phyloP scores from a whole-genome alignment of 805 yeast genomes.

The Ogataea siamensis region DNA sequence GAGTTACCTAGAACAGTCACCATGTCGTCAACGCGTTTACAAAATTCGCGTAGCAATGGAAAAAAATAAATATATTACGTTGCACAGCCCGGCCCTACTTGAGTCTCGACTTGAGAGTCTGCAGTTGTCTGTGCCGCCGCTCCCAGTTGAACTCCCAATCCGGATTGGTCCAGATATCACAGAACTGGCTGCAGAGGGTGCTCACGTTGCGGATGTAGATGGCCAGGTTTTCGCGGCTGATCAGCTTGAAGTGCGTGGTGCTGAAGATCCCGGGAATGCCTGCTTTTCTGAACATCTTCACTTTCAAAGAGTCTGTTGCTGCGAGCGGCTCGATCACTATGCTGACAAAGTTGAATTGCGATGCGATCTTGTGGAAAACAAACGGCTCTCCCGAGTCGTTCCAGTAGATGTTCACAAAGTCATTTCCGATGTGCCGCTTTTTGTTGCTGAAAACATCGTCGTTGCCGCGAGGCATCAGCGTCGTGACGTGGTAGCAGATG shows the following conservation, averaged over 20 bases:
- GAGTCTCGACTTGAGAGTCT: constrained; percentile 16
- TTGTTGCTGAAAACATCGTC: constrained; percentile 52
- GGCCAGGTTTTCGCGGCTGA: constrained; percentile 59
- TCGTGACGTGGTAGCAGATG: constrained; percentile 73
- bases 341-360: constrained; percentile 82
- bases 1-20: constrained; percentile 18
- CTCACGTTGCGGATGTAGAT: constrained; percentile 65
- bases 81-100: constrained; percentile 8
- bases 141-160: constrained; percentile 64
- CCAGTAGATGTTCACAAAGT: constrained; percentile 76
- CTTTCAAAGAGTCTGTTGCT: constrained; percentile 45
- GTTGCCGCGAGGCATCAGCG: constrained; percentile 66
- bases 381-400: constrained; percentile 71
- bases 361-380: constrained; percentile 58
- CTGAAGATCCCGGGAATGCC: constrained; percentile 79
- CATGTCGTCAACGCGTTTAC: constrained; percentile 12
- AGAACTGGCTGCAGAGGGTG: constrained; percentile 65
- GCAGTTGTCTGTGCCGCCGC: constrained; percentile 58
- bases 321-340: constrained; percentile 65
- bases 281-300: constrained; percentile 58
- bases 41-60: constrained; percentile 9
- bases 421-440: constrained; percentile 84
- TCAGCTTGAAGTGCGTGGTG: constrained; percentile 69
- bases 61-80: constrained; percentile 2
- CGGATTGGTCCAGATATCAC: constrained; percentile 71